Evolutionary conservation across 345 rosid genomes (phyloP).

Genomic region (Combretum micranthum): DNA sequence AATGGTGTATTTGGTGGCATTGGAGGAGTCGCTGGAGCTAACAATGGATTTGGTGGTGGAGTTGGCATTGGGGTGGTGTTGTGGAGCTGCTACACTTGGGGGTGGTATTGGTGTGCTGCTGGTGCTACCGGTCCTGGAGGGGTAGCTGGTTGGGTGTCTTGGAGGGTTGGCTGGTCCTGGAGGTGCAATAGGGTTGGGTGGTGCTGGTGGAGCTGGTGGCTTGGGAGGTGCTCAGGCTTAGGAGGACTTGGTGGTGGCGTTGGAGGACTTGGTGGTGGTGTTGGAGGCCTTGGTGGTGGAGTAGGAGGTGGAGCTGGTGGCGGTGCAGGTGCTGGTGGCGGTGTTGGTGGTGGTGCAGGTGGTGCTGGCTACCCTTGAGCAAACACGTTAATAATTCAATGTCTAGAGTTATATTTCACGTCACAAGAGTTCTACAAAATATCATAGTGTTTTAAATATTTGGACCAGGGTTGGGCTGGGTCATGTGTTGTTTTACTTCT

Average conservation of each 20-base stretch:
- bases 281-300: constrained; percentile 12
- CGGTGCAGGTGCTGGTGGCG: constrained; percentile 3
- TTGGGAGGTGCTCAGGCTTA: constrained; percentile 6
- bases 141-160: constrained; percentile 11
- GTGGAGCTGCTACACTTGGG: constrained; percentile 10
- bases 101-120: constrained; percentile 14
- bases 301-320: constrained; percentile 1
- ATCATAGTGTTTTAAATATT: no score
- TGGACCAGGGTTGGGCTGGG: no score
- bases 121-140: constrained; percentile 19
- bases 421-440: no score
- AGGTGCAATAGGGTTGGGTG: constrained; percentile 20
- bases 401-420: no score
- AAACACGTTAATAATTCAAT: not conserved
- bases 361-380: no score
- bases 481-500: no score
- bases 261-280: constrained; percentile 24
- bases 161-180: constrained; percentile 4
- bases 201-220: constrained; percentile 16
- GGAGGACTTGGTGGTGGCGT: constrained; percentile 20
- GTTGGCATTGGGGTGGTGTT: constrained; percentile 6
- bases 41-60: constrained; percentile 18
- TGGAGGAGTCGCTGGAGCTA: constrained; percentile 21
- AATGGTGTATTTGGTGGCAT: constrained; percentile 4
- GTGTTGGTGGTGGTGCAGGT: not conserved